Evolutionary conservation across 805 yeast genomes (phyloP).

Genomic region (Debaryomyces tyrocola): DNA sequence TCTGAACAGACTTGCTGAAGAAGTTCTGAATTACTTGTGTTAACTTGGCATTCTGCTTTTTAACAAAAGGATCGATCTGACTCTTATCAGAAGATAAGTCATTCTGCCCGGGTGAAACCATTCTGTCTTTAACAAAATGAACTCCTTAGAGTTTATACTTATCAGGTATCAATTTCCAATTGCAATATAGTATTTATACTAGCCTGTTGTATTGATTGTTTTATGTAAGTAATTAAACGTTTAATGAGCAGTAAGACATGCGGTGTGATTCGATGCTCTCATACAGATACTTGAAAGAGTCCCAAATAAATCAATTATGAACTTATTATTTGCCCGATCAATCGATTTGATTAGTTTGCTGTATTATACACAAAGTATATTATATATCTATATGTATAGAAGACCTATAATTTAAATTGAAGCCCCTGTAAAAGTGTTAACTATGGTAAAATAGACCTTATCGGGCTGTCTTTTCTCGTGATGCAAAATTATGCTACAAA

Average conservation of each 20-base stretch:
- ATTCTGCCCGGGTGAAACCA: neutral
- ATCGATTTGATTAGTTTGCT: neutral
- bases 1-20: constrained; percentile 61
- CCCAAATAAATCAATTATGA: neutral
- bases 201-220: neutral
- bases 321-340: too few relatives aligned
- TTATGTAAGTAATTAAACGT: neutral
- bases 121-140: neutral
- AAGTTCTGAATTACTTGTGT: constrained; percentile 56
- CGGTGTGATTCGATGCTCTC: neutral
- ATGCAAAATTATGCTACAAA: neutral
- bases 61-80: constrained; percentile 16
- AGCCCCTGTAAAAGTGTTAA: neutral
- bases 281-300: neutral
- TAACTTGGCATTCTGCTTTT: constrained; percentile 33
- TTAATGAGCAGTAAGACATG: neutral
- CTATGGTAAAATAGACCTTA: neutral
- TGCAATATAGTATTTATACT: neutral
- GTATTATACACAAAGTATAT: neutral
- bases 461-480: neutral
- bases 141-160: neutral
- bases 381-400: neutral
- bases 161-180: neutral
- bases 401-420: neutral
- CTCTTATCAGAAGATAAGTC: constrained; percentile 7